These are phyloP conservation scores for Boletus sp. DNA, from an alignment of 768 basidiomycete genomes.

Conservation along the genomic window DNA sequence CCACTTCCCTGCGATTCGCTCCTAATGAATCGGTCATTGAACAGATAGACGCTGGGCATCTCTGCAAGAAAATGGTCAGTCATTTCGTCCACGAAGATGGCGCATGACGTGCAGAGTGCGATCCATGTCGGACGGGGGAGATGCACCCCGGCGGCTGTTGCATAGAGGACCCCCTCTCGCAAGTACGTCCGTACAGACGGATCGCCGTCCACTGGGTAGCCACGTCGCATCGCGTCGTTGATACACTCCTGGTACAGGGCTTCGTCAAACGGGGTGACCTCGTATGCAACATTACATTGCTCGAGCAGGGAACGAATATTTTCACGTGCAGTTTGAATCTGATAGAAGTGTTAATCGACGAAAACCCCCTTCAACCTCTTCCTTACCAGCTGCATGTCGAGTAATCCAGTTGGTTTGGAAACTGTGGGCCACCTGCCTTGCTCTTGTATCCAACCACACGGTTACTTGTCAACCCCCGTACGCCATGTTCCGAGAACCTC, in stretches of 20 bases:
- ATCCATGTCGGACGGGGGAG: constrained; percentile 1
- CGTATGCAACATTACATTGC: constrained; percentile 13
- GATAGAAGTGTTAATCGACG: neutral
- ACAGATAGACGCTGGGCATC: neutral
- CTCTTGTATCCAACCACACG: constrained; percentile 1
- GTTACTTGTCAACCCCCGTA: neutral
- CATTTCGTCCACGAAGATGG: constrained; percentile 37
- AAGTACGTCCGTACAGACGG: constrained; percentile 27
- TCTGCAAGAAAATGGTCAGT: constrained; percentile 22
- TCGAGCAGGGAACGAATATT: constrained; percentile 13
- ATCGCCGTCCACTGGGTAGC: constrained; percentile 25
- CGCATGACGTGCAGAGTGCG: neutral
- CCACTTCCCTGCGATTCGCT: constrained; percentile 26
- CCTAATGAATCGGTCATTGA: constrained; percentile 12
- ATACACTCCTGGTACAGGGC: constrained; percentile 20
- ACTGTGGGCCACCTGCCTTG: neutral
- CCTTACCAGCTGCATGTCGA: constrained; percentile 12
- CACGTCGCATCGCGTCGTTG: constrained; percentile 18
- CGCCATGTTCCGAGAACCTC: neutral
- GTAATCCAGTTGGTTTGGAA: neutral
- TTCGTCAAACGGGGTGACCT: constrained; percentile 9
- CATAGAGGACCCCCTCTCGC: constrained; percentile 28
- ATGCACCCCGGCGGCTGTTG: neutral
- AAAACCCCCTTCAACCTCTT: neutral
- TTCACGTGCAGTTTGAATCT: constrained; percentile 9